Evolutionary conservation across 306 rosid genomes (phyloP).

Genomic region (Vachellia pachyceras): DNA sequence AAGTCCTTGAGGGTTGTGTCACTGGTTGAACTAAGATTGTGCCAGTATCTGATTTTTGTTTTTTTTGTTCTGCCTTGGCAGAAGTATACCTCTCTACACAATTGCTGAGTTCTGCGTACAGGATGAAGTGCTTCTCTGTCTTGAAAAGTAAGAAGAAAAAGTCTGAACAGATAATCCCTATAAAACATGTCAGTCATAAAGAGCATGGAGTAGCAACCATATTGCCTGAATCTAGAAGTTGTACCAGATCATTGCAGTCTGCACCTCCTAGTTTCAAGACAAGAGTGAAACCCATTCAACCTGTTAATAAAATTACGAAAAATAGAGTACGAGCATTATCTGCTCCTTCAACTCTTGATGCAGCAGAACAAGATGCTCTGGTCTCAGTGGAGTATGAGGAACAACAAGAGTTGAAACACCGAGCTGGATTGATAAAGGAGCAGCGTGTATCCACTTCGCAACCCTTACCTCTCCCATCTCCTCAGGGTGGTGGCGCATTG

Average conservation of each 20-base stretch:
- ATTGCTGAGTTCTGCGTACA: conserved; percentile 41
- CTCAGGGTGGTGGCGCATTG: conserved; percentile 57
- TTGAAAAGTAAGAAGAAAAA: conserved; percentile 89
- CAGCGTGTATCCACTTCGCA: conserved; percentile 70
- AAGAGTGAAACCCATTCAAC: conserved; percentile 85
- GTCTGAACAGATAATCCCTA: conserved; percentile 52
- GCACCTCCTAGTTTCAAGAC: conserved; percentile 98
- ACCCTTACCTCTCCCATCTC: conserved; percentile 98
- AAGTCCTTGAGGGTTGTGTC: conserved; percentile 7
- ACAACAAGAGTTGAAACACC: conserved; percentile 69
- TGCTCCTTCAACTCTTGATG: conserved; percentile 94
- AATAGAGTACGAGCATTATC: conserved; percentile 77
- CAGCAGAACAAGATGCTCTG: conserved; percentile 82
- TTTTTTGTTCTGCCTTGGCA: conserved; percentile 46
- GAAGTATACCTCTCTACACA: conserved; percentile 41
- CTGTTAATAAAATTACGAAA: conserved; percentile 48
- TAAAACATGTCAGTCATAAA: conserved; percentile 55
- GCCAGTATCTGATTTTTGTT: conserved; percentile 31
- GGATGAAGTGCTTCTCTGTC: conserved; percentile 91
- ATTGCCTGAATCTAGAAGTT: conserved; percentile 80
- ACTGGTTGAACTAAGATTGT: conserved; percentile 25
- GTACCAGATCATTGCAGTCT: conserved; percentile 77
- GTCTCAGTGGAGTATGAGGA: conserved; percentile 74
- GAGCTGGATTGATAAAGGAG: conserved; percentile 65
- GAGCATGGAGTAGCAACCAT: conserved; percentile 63